These are phyloP conservation scores for Rosa chinensis DNA, from an alignment of 306 rosid species.

Conservation along the genomic window DNA sequence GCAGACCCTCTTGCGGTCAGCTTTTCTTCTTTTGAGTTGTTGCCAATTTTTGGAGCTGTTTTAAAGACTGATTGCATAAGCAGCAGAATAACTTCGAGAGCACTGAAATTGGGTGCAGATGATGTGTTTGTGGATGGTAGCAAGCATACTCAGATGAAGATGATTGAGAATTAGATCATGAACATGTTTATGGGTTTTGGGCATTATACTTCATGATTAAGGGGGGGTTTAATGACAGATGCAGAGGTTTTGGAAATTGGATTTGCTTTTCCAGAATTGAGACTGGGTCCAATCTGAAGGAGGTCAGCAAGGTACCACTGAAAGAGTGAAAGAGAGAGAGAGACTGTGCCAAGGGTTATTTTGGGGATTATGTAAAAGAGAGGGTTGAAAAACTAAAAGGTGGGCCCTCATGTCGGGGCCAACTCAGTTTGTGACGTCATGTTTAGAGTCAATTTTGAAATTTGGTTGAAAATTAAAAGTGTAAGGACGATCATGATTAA, in stretches of 20 bases:
- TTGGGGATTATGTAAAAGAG: too few relatives aligned
- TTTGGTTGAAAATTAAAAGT: too few relatives aligned
- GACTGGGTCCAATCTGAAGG: too few relatives aligned
- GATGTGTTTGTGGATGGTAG: conserved; percentile 8
- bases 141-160: conserved; percentile 1
- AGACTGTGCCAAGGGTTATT: too few relatives aligned
- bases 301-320: too few relatives aligned
- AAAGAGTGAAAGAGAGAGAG: too few relatives aligned
- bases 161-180: background rate
- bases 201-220: background rate
- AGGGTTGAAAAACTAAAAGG: too few relatives aligned
- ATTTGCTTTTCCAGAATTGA: background rate
- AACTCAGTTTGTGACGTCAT: too few relatives aligned
- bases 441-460: too few relatives aligned
- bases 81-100: conserved; percentile 2
- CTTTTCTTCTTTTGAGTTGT: conserved; percentile 45
- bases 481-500: too few relatives aligned
- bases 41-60: conserved; percentile 82
- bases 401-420: too few relatives aligned
- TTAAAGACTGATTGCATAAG: conserved; percentile 50
- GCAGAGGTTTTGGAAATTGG: background rate
- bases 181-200: background rate
- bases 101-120: conserved; percentile 1
- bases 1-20: conserved; percentile 66
- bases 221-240: too few relatives aligned